These are phyloP conservation scores for Suillus lakei DNA, from an alignment of 768 basidiomycete species.

Conservation along the genomic window DNA sequence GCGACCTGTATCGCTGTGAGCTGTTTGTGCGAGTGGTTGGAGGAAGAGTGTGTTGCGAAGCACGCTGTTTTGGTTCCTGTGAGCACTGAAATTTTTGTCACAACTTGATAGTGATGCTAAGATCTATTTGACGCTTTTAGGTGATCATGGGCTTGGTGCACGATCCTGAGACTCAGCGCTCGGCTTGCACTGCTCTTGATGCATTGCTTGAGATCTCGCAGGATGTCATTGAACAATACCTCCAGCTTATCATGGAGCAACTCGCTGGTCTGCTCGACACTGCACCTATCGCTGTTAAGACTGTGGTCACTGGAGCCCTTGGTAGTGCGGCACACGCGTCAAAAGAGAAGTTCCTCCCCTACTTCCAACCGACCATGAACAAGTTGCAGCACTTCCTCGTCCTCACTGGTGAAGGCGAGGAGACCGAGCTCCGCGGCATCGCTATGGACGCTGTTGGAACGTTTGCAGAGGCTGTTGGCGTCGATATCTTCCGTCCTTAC, in stretches of 20 bases:
- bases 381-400: slow-evolving; percentile 88
- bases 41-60: slow-evolving; percentile 86
- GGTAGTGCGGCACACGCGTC: slow-evolving; percentile 98
- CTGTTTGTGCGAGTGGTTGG: slow-evolving; percentile 96
- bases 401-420: slow-evolving; percentile 87
- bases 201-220: slow-evolving; percentile 94
- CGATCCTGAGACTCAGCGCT: slow-evolving; percentile 83
- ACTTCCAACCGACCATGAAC: slow-evolving; percentile 91
- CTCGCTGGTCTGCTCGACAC: slow-evolving; percentile 85
- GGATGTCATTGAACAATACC: slow-evolving; percentile 89
- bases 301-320: slow-evolving; percentile 96
- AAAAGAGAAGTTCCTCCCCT: slow-evolving; percentile 87
- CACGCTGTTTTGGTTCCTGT: slow-evolving; percentile 89
- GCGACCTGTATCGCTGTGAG: slow-evolving; percentile 96
- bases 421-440: slow-evolving; percentile 93
- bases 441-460: slow-evolving; percentile 99
- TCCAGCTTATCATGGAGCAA: slow-evolving; percentile 93
- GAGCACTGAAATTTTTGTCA: slow-evolving; percentile 26
- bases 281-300: slow-evolving; percentile 86
- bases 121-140: slow-evolving; percentile 39
- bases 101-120: slow-evolving; percentile 2
- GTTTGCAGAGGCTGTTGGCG: slow-evolving; percentile 95
- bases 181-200: slow-evolving; percentile 97
- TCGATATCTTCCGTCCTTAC: slow-evolving; percentile 92
- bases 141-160: slow-evolving; percentile 91